A percentile compares a stretch with the other conserved stretches of the same genome.
These are phyloP conservation scores for Sporothrix brasiliensis DNA, from an alignment of 2,329 filamentous ascomycete species.

Conservation along the genomic window DNA sequence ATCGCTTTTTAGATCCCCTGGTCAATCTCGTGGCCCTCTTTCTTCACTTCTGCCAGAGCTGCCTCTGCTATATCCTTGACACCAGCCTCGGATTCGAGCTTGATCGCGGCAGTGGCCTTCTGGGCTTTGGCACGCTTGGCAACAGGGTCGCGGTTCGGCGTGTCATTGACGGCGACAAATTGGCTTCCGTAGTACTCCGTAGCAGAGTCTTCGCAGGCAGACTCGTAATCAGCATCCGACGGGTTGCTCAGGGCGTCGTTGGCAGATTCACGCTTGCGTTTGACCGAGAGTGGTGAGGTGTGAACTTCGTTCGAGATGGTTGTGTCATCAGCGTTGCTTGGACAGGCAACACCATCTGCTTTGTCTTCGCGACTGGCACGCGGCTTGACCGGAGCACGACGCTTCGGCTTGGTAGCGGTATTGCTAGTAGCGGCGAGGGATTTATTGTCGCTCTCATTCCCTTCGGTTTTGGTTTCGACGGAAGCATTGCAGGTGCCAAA, in stretches of 20 bases:
- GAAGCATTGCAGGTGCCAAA: not conserved
- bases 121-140: conserved; percentile 28
- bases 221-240: conserved; percentile 1
- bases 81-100: conserved; percentile 17
- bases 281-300: conserved; percentile 38
- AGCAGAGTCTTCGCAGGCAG: not conserved
- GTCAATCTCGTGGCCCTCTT: not conserved
- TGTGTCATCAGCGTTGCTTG: not conserved
- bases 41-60: not conserved
- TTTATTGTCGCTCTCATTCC: not conserved
- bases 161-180: conserved; percentile 5
- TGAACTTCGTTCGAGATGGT: not conserved
- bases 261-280: conserved; percentile 37
- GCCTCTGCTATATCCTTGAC: not conserved
- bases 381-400: not conserved
- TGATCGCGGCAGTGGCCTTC: conserved; percentile 23
- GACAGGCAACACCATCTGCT: not conserved
- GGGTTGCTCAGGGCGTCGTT: not conserved
- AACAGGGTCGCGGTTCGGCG: not conserved
- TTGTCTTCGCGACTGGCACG: conserved; percentile 15
- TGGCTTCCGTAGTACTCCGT: not conserved
- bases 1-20: not conserved
- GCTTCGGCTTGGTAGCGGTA: conserved; percentile 6
- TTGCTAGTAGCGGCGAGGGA: not conserved
- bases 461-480: not conserved